Evolutionary conservation across 768 basidiomycete species (phyloP), one percentile per base, ranked within the genome.

Genomic region (Lentinula aciculospora): DNA sequence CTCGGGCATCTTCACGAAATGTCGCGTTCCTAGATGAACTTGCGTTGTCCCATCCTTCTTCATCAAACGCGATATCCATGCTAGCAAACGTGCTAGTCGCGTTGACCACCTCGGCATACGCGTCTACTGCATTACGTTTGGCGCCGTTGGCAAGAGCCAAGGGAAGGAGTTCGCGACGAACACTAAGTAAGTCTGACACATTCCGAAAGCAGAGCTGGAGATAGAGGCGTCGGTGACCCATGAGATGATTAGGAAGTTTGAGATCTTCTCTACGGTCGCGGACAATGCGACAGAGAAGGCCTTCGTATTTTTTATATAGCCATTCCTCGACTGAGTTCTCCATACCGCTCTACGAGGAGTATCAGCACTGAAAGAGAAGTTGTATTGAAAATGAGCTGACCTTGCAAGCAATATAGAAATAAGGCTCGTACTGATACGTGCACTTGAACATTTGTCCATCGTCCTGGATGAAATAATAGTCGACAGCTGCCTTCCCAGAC

Each of bases 391-490:
- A 7, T 6, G 45, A n/a, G 69, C 81, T 56, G 51, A 94, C 96
- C 77, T 96, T 90, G 83, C 92, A 95, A 3, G 87, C 89, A 58
- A 98, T 91, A 60, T 78, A 81, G 67, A 99, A 97, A 71, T 99
- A 98, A 0, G 97, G 96, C 67, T 98, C 96, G 66, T 95, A 96
- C 57, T 84, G 81, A 61, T 89, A 78, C 4, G 96, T 98, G 63
- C 84, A 86, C 71, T 98, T 99, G 81, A 99, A 98, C 86, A 91
- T 91, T 25, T 83, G 84, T 4, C 97, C 97, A 59, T 98, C 94
- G 66, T 98, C 95, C 74, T 98, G 87, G 62, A 99, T 93, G 66
- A 99, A 98, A 69, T 96, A 98, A 64, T 85, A 96, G 64, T 99
- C 94, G 12, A 99, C 95, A 6, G 89, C 97, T 2, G 93, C 87